Base-by-base conservation (phyloP, 2,329 filamentous ascomycete species). In the Trichoderma koningii region DNA sequence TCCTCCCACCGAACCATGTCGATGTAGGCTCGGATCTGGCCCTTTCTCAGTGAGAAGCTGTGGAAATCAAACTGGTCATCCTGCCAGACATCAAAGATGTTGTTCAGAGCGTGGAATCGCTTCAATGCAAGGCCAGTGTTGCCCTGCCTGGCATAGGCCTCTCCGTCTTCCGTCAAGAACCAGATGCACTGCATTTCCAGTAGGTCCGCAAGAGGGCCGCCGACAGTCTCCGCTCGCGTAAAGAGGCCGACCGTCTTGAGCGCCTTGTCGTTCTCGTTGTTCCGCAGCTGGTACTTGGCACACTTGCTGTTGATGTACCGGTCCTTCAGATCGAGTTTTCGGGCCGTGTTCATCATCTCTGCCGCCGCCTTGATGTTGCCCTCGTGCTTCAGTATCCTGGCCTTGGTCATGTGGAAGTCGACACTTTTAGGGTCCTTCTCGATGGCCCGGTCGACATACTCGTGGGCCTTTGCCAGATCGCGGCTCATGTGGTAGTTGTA, bases 61-160 rank as follows among this genome's bases (percentile, higher is more conserved):
- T 99, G 96, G 82, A 99, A 99, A 76, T 99, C 95, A 72, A 98
- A 97, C 74, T 99, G 95, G 72, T 99, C 95, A 76, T 99, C 96
- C 74, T 96, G 90, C 95, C 95, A 99, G 21, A 92, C 88, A 70
- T 98, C 94, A 73, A 99, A 99, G 69, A 99, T 96, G 77, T 91
- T 92, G 76, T 89, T 89, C 65, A 99, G 86, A 23, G 91, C 84
- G 69, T 93, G 91, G 77, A 97, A 94, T 56, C 96, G 88, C 82
- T 99, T 99, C 61, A 99, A 82, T 0, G 96, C 94, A 66, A 97
- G 83, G 4, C 90, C 92, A 53, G 91, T 80, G 71, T 96, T 93
- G 69, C 89, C 88, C 75, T 93, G 90, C 57, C 95, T 89, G 65
- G 91, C 82, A 76, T 93, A 93, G 3, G 94, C 88, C 79, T 97